These are phyloP conservation scores for Cyanidioschyzon merolae DNA, from an alignment of 23 red algal genomes.

Conservation along the genomic window DNA sequence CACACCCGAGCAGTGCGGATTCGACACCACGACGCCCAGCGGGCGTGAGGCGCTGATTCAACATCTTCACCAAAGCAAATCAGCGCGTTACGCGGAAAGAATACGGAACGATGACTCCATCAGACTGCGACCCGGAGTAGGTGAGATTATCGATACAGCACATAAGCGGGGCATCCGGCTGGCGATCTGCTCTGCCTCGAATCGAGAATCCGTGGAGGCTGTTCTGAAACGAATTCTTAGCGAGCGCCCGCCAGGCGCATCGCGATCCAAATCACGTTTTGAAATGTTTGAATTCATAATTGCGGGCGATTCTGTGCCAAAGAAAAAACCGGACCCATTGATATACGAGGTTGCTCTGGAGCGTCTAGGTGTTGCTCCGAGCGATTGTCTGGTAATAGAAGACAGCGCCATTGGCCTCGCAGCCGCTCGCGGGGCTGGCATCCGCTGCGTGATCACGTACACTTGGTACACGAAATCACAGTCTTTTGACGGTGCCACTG, in stretches of 20 bases:
- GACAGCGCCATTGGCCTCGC: slow-evolving; percentile 77
- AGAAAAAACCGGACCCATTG: slow-evolving; percentile 93
- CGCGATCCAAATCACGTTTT: slow-evolving; percentile 19
- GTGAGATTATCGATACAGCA: slow-evolving; percentile 67
- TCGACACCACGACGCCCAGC: neutral
- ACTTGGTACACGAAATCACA: slow-evolving; percentile 60
- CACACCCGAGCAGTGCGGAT: neutral
- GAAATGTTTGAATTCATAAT: slow-evolving; percentile 51
- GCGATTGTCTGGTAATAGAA: slow-evolving; percentile 79
- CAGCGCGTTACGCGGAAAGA: slow-evolving; percentile 37
- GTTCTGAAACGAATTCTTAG: slow-evolving; percentile 54
- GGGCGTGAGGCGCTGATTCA: slow-evolving; percentile 20
- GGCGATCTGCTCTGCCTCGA: slow-evolving; percentile 90
- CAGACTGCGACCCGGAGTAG: slow-evolving; percentile 47
- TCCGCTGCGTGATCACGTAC: slow-evolving; percentile 69
- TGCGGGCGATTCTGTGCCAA: slow-evolving; percentile 65
- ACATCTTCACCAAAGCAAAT: slow-evolving; percentile 46
- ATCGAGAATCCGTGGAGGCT: slow-evolving; percentile 27
- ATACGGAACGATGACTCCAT: slow-evolving; percentile 30
- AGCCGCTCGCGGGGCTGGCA: slow-evolving; percentile 53
- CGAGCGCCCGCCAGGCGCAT: neutral
- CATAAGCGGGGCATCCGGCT: slow-evolving; percentile 22
- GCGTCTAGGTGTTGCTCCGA: slow-evolving; percentile 24
- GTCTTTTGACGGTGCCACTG: slow-evolving; percentile 50
- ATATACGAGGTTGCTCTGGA: slow-evolving; percentile 71